Conservation (phyloP, 345 rosid species). For the Pistacia integerrima region DNA sequence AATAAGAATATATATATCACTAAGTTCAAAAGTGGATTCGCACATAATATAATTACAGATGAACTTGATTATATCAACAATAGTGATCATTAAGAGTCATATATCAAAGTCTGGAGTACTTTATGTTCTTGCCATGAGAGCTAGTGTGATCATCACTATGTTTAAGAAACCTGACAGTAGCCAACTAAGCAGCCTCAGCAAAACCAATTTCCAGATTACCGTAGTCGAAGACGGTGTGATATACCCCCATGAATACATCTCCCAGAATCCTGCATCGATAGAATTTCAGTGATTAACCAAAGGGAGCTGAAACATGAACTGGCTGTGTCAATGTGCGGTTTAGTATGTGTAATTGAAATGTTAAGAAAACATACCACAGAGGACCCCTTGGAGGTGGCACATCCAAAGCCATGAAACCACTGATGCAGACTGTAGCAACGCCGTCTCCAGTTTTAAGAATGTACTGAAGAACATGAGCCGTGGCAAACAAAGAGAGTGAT, state of each 20-base stretch:
- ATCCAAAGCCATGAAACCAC: constrained; percentile 68
- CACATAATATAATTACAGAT: background rate
- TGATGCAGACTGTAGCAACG: constrained; percentile 52
- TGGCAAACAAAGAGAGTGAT: background rate
- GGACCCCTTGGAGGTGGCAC: constrained; percentile 73
- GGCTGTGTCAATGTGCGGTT: background rate
- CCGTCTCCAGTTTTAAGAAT: constrained; percentile 64
- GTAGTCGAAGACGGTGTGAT: constrained; percentile 72
- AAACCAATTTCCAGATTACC: constrained; percentile 65
- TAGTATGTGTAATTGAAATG: too few species aligned
- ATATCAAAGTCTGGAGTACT: background rate
- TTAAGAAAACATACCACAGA: constrained; percentile 47
- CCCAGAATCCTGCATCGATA: constrained; percentile 65
- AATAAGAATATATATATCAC: background rate
- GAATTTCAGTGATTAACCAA: background rate
- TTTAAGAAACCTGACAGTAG: background rate
- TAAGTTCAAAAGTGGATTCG: too few species aligned
- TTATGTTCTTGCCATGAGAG: background rate
- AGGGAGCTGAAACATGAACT: background rate
- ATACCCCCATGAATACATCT: constrained; percentile 81
- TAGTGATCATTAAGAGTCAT: background rate
- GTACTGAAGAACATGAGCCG: constrained; percentile 45
- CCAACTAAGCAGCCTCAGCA: constrained; percentile 55
- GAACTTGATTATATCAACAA: background rate
- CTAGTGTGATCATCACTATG: background rate